Evolutionary conservation across 2,329 filamentous ascomycete genomes (phyloP).

Genomic region (Trichoderma sp.): DNA sequence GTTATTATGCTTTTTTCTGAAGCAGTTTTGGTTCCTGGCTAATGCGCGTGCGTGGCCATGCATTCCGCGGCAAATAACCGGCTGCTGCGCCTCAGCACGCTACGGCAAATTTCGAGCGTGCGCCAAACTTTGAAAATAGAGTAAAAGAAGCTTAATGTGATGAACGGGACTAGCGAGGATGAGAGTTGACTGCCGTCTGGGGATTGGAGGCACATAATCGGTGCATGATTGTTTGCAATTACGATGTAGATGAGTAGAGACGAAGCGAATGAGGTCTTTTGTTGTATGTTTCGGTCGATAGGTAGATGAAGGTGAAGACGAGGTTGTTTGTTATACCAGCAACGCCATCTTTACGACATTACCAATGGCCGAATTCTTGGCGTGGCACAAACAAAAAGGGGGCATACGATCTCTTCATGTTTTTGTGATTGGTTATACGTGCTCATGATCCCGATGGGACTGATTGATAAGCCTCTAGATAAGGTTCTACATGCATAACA

Average conservation of each 20-base stretch:
- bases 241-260: background rate
- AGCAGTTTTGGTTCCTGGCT: background rate
- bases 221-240: background rate
- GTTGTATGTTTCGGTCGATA: background rate
- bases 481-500: background rate
- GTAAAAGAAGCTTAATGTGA: constrained; percentile 8
- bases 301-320: background rate
- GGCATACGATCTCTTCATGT: background rate
- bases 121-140: background rate
- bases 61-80: background rate
- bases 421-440: background rate
- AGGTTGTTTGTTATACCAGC: background rate
- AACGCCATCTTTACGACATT: background rate
- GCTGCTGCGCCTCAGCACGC: background rate
- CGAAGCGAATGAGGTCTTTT: background rate
- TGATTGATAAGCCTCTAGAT: background rate
- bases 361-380: background rate
- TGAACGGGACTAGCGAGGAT: background rate
- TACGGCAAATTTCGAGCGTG: background rate
- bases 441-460: background rate
- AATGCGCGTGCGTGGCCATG: background rate
- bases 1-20: background rate
- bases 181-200: background rate
- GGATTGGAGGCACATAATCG: background rate
- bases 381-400: too few species aligned